Base-by-base conservation (phyloP, 164 flowering plant species). In the Annona cherimola region DNA sequence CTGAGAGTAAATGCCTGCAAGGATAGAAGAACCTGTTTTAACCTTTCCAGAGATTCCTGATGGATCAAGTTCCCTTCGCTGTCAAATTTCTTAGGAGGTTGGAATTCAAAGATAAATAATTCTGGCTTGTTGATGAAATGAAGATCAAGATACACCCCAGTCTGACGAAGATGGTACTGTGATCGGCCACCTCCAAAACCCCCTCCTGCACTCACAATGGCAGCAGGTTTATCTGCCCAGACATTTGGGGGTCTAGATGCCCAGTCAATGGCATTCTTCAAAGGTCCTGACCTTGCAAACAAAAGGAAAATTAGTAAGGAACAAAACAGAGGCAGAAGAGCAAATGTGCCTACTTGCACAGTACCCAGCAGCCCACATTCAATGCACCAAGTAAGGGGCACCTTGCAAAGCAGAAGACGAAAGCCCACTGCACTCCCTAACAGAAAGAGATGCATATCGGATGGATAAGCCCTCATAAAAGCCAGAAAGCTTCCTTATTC, bases 211-310 rank as follows among this genome's bases (percentile, higher is more conserved):
- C 97, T 92, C 42, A 94, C 76, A 4, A 89, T 82, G n/a, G 98
- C 98, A 26, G 97, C 98, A 35, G 93, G 79, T 81, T 94, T 94
- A 26, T 83, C 90, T 4, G 86, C 97, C 96, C 94, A 94, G 16
- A 83, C 87, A 74, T 90, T 94, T 45, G 96, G 92, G 14, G 97
- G 82, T 73, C 96, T 83, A 11, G 98, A 92, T 76, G 94, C 97
- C 97, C 97, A 94, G 71, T 94, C 98, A 40, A 94, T 80, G 1
- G 98, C 96, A 73, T 94, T 94, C 84, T 94, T 93, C 76, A 89
- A 59, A 18, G 85, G 86, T 14, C 81, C 94, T 89, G 57, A 20
- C 7, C 12, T 64, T 45, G 45, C 20, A 20, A 57, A 42, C 46
- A 68, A 42, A 59, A 19, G 14, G 44, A 35, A 35, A 42, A 54